Percentiles rank a stretch among this genome's conserved stretches.
phyloP scores from a whole-genome alignment of 2,329 filamentous ascomycete species.

The Exophiala mesophila region DNA sequence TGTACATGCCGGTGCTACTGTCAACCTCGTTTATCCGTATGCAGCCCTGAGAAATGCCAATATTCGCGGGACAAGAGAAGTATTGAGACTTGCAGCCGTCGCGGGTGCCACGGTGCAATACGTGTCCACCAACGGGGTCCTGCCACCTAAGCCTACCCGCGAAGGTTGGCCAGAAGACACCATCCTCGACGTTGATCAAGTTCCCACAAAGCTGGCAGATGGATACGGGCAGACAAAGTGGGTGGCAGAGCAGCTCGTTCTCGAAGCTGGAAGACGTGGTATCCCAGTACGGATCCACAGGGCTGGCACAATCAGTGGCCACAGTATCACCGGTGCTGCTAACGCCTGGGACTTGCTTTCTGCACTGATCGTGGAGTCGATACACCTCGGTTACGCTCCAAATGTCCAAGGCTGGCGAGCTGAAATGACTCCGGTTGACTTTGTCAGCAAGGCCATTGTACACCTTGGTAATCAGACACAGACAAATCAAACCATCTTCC shows the following conservation, averaged over 20 bases:
- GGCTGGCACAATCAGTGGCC: slow-evolving; percentile 72
- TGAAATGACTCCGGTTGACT: slow-evolving; percentile 82
- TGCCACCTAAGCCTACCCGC: slow-evolving; percentile 57
- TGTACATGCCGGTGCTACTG: slow-evolving; percentile 70
- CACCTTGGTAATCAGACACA: slow-evolving; percentile 62
- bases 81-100: slow-evolving; percentile 64
- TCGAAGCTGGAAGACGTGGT: slow-evolving; percentile 63
- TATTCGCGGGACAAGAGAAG: slow-evolving; percentile 71
- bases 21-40: slow-evolving; percentile 74
- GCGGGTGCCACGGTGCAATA: slow-evolving; percentile 70
- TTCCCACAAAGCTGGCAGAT: slow-evolving; percentile 63
- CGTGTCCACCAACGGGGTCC: slow-evolving; percentile 73
- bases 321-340: slow-evolving; percentile 67
- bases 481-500: slow-evolving; percentile 62
- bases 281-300: slow-evolving; percentile 67
- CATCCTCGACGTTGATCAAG: slow-evolving; percentile 62
- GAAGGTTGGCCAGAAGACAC: slow-evolving; percentile 67
- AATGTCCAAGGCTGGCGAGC: slow-evolving; percentile 70
- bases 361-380: slow-evolving; percentile 70
- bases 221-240: slow-evolving; percentile 78
- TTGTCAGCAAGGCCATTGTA: slow-evolving; percentile 69
- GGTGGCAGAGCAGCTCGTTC: slow-evolving; percentile 71
- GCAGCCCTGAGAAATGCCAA: slow-evolving; percentile 70
- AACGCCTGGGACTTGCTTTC: slow-evolving; percentile 76
- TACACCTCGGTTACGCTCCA: slow-evolving; percentile 65